Evolutionary conservation across 2,329 filamentous ascomycete species (phyloP), one percentile per base, ranked within the genome.

Genomic region (Remersonia thermophila): DNA sequence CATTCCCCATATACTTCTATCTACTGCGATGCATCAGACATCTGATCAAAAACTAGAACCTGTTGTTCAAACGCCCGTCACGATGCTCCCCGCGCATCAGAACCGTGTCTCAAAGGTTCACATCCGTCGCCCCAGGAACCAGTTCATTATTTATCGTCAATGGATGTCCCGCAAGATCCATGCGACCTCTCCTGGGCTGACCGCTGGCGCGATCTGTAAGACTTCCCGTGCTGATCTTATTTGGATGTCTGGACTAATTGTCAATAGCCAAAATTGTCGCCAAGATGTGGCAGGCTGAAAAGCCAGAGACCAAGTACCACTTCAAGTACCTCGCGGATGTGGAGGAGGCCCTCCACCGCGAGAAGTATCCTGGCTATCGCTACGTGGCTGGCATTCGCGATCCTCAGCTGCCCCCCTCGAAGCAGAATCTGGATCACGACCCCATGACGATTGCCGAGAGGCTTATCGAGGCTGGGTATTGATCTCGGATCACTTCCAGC

Each of bases 131-230:
- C 42, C 42, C 4, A 27, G 42, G 3, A 44, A 44, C 11, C 37
- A 37, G 17, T 44, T 44, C 37, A 44, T 44, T 26, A 33, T 44
- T 28, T 44, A 41, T 20, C 42, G 42, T 23, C 42, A 44, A 37
- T 39, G 37, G 39, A 41, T 42, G 42, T 39, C 39, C 2, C 23
- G 31, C 26, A 37, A 18, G n/a, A 37, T 45, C 9, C 43, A 40
- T 26, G 33, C 36, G 12, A 23, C 25, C 23, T 39, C 37, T 38
- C 40, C 43, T 7, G 31, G 38, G 17, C 13, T 43, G 29, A 43
- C 40, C 27, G 43, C 43, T 30, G 38, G 18, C 11, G 29, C 16
- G 14, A 39, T 45, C 27, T 45, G 43, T 45, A 36, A 36, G 38
- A n/a, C n/a, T 36, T 16, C 2, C 25, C 25, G 7, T 7, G 12